Base-by-base conservation (phyloP, 805 yeast genomes). In the Candida peoriensis region DNA sequence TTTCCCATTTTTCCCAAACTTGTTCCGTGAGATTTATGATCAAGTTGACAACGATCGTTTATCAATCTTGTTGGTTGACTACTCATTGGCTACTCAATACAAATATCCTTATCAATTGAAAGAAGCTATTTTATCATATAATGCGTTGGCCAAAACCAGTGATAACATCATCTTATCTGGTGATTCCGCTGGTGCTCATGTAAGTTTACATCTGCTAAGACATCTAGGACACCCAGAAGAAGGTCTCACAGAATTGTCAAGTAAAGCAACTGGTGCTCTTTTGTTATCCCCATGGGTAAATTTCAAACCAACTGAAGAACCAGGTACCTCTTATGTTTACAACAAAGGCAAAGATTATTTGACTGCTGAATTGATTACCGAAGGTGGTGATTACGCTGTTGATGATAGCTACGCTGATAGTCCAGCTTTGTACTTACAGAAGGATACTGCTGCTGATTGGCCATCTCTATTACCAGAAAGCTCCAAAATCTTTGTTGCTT, bases 141-240 rank as follows among this genome's bases (percentile, higher is more conserved):
- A 45, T 22, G 41, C 37, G 8, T 37, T 57, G 16, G 18, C 37
- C 14, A 32, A 42, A 28, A 29, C 42, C 2, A 35, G 39, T 8
- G 34, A 43, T 29, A 37, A 48, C 31, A 41, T 54, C 28, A 38
- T 53, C 8, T 31, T 51, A 5, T 34, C 45, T 18, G 63, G 63
- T 12, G 63, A 58, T 33, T 56, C 61, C 8, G 55, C 55, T n/a
- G 62, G 63, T 16, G 62, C 54, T 3, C 51, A 53, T 30, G 36
- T 58, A 20, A 37, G 44, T 2, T 32, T 54, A 11, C 46, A 46
- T 5, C 33, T 54, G 18, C 20, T 41, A 6, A 37, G 43, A 29
- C 45, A 43, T 20, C 20, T 29, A 6, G 11, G 20, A 5, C 14
- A 21, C n/a, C 22, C 27, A 17, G 34, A 28, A 20, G 32, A 34